These are phyloP conservation scores for Wallacemonas sp. DNA, from an alignment of 208 protist species.

Conservation along the genomic window DNA sequence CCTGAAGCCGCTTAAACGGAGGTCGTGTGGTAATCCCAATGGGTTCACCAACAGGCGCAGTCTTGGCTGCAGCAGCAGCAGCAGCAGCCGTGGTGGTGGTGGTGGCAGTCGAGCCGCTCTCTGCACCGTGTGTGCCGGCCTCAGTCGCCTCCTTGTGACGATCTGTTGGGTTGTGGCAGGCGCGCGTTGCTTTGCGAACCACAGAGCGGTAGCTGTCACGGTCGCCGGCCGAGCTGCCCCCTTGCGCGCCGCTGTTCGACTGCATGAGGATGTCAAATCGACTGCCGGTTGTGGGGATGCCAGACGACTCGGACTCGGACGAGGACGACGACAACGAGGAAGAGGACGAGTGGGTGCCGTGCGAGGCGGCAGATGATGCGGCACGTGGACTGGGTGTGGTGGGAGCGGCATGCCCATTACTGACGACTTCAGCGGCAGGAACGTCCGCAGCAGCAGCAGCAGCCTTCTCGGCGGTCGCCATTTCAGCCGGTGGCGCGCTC, in stretches of 20 bases:
- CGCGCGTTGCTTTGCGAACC: constrained; percentile 30
- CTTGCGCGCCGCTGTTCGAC: constrained; percentile 18
- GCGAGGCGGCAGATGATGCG: background rate
- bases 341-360: background rate
- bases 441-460: too few species aligned
- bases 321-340: constrained; percentile 11
- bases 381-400: background rate
- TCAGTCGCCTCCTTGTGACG: background rate
- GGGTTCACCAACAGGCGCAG: constrained; percentile 12
- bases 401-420: too few species aligned
- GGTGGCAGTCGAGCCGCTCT: background rate
- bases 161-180: constrained; percentile 1
- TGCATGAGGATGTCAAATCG: constrained; percentile 64
- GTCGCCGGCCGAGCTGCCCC: constrained; percentile 10
- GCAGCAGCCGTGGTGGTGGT: background rate
- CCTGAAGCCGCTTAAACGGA: constrained; percentile 36
- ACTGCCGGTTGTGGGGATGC: constrained; percentile 23
- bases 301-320: background rate
- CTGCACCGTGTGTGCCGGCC: background rate
- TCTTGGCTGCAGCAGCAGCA: background rate
- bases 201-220: constrained; percentile 27
- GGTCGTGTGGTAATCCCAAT: constrained; percentile 32
- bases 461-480: too few species aligned
- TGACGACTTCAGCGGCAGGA: too few species aligned
- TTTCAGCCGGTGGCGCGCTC: too few species aligned